These are phyloP conservation scores for Fennellomyces sp. DNA, from an alignment of 371 early-diverging fungal species.

Conservation along the genomic window DNA sequence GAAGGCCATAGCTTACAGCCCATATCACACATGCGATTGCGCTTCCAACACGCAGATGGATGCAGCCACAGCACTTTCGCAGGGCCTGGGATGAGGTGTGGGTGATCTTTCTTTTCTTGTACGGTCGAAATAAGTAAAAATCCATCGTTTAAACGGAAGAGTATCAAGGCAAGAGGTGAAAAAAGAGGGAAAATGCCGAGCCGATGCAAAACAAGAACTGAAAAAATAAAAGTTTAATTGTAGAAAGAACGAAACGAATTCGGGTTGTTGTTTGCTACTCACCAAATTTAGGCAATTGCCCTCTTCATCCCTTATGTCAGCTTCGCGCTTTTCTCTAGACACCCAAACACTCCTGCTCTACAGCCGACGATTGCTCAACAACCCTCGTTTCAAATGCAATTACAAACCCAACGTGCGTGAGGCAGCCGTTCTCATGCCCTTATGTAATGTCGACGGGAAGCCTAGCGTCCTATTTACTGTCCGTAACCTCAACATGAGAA, in stretches of 20 bases:
- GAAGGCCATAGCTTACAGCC: constrained; percentile 27
- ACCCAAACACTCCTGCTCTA: constrained; percentile 32
- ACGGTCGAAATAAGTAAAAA: constrained; percentile 12
- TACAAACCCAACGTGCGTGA: constrained; percentile 37
- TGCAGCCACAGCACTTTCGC: constrained; percentile 51
- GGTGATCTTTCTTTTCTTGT: constrained; percentile 19
- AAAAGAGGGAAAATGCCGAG: constrained; percentile 1
- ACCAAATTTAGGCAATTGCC: not conserved
- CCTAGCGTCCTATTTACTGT: constrained; percentile 84
- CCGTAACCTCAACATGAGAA: constrained; percentile 66
- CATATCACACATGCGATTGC: constrained; percentile 39
- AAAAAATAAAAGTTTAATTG: not conserved
- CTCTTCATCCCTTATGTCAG: not conserved
- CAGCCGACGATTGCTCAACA: constrained; percentile 39
- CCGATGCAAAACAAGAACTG: not conserved
- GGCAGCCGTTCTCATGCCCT: constrained; percentile 58
- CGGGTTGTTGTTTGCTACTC: not conserved
- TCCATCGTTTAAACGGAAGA: not conserved
- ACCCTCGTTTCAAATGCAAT: constrained; percentile 35
- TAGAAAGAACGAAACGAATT: not conserved
- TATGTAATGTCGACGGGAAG: constrained; percentile 66
- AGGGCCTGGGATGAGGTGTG: constrained; percentile 35
- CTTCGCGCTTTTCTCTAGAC: constrained; percentile 22
- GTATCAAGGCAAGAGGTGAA: not conserved
- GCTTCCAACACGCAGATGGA: constrained; percentile 47